Evolutionary conservation across 2,329 filamentous ascomycete species (phyloP), one percentile per base, ranked within the genome.

Genomic region (Elsinoe ampelina): DNA sequence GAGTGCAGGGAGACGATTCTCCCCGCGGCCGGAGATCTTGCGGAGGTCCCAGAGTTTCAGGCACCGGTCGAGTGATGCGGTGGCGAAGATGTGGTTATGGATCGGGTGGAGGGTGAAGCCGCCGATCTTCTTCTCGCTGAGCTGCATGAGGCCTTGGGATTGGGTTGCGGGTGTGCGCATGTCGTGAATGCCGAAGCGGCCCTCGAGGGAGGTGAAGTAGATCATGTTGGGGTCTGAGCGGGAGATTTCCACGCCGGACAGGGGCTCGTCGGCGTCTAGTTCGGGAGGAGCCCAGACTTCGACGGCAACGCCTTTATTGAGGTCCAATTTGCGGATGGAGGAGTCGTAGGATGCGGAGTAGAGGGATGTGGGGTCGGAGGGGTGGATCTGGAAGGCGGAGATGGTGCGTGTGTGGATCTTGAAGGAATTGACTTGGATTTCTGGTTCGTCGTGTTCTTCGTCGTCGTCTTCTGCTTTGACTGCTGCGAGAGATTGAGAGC

Each of bases 91-190:
- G 66, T 97, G 87, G 0, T 90, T 84, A 2, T 89, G 80, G 0
- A 84, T 70, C 0, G 93, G 92, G 64, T 95, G 85, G 1, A 96
- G 71, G 0, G 85, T 87, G 70, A 97, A 97, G 0, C 93, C 93
- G 15, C 93, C 93, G 55, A 98, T 96, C 67, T 98, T 98, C 70
- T 95, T 91, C 55, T 95, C 90, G 0, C 85, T 87, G 0, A 97
- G 75, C 7, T 82, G 78, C 80, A 89, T 95, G 1, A 87, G 74
- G 13, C 89, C 81, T 0, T 72, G 63, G 0, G 80, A 78, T 2
- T 82, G 77, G 5, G 72, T 72, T 0, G 77, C 70, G 0, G 73
- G 71, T 0, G 80, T 77, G 6, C 92, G 83, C 56, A 86, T 78
- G 65, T 98, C 93, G 65, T 93, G 84, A 1, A 86, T 83, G 0